Base-by-base conservation (phyloP, 2,329 filamentous ascomycete species). In the Tolypocladium inflatum region DNA sequence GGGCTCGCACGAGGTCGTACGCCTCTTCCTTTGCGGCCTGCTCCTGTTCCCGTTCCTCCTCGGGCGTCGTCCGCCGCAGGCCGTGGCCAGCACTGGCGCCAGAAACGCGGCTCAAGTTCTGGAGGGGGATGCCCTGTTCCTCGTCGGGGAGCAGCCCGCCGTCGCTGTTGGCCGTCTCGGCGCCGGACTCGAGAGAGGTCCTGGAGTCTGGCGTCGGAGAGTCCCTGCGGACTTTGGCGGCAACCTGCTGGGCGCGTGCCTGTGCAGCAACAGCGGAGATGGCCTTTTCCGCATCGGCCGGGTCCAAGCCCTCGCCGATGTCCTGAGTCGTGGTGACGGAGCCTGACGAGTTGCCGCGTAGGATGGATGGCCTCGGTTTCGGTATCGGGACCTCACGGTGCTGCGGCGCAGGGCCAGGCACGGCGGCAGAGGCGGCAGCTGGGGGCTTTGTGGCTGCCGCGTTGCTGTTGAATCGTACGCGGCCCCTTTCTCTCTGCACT, bases 391-490 rank as follows among this genome's bases (percentile, higher is more conserved):
- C 58, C 56, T 59, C 57, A 6, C 11, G 48, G 39, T 30, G 43
- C 17, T 21, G 38, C 23, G 30, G 53, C 17, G 17, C 8, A 21
- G 37, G 21, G 11, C 38, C 38, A 6, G 38, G 35, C 15, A 7
- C 17, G 10, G 17, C 35, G 9, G 39, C 57, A 37, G 61, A 57
- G n/a, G 64, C 59, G 51, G 57, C 54, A 30, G 60, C 56, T 13
- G 62, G 67, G 54, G 64, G 70, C 59, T 60, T 69, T 45, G 63
- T 69, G 26, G 64, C 67, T 21, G 64, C 74, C 35, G 76, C 74
- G 58, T 70, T 74, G 67, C 76, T 79, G 64, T 79, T 79, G 62
- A 79, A 79, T 8, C 77, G 72, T 35, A 79, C 77, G 35, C 77
- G 73, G 3, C 74, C 76, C 61, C 78, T 79, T 60, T 79, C 77